Evolutionary conservation across 2,329 filamentous ascomycete genomes (phyloP), one percentile per base, ranked within the genome.

Genomic region (Raffaelea albimanens): DNA sequence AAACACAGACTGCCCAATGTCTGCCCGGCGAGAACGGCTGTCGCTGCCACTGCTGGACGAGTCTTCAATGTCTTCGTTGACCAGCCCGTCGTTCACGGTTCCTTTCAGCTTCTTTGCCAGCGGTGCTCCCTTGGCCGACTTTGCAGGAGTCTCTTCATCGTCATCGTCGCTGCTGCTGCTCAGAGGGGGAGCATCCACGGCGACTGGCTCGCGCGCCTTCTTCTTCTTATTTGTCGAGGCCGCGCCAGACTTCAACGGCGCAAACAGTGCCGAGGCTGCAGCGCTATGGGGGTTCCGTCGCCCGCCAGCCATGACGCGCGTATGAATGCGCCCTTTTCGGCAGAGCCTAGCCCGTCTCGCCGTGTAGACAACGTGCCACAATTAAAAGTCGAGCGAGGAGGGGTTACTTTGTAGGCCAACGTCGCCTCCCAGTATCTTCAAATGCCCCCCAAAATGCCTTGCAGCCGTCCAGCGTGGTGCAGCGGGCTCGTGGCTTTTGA

Each of bases 141-240:
- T 38, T 16, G 14, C 18, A n/a, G 34, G 13, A 5, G 13, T 19
- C 18, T 38, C n/a, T 38, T 38, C 5, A 19, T 29, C 19, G 4
- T 45, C 40, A 5, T 33, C 29, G 11, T 33, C 36, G 1, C 36
- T 22, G 3, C 50, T 53, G 49, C 52, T 55, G 50, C 52, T 53
- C n/a, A 51, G 21, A 3, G 53, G 53, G 7, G 41, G 50, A 2
- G 53, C 52, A 47, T 52, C 50, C 10, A 55, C 50, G 5, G 52
- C 41, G 13, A 33, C 44, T 1, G 47, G 19, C 31, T 49, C 47
- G 3, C 50, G 47, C 11, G 20, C 5, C 21, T 44, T 34, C 7
- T 21, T 49, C 16, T 42, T 44, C 19, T 36, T 47, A 18, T 22
- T 20, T 2, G 41, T 18, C 4, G 43, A 23, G 4, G 31, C 13